Evolutionary conservation across 768 basidiomycete species (phyloP).

Genomic region (Rhodotorula paludigena): DNA sequence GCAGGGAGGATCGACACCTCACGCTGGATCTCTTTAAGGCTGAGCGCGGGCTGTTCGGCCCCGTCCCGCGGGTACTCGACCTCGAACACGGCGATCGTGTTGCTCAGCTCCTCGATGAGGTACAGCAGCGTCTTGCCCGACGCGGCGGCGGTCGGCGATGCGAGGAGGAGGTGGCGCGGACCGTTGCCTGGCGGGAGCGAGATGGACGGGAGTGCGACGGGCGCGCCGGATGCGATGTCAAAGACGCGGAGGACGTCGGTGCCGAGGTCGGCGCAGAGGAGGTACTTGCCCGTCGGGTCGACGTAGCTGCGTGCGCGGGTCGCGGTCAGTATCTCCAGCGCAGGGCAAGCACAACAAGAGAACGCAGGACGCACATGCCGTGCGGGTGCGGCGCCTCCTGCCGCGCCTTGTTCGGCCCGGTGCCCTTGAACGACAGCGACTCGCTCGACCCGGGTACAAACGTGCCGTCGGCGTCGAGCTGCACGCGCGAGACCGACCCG

Average conservation of each 20-base stretch:
- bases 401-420: slow-evolving; percentile 22
- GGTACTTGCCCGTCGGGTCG: slow-evolving; percentile 28
- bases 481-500: background rate
- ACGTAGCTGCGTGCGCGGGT: slow-evolving; percentile 1
- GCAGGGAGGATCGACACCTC: slow-evolving; percentile 24
- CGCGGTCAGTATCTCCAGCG: background rate
- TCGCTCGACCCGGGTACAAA: background rate
- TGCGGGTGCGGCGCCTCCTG: slow-evolving; percentile 35
- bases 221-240: background rate
- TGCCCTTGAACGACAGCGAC: slow-evolving; percentile 13
- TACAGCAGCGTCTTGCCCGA: slow-evolving; percentile 19
- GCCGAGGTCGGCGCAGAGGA: slow-evolving; percentile 31
- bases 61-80: slow-evolving; percentile 11
- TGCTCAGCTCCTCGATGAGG: slow-evolving; percentile 29
- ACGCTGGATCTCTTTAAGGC: slow-evolving; percentile 13
- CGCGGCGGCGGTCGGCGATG: background rate
- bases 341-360: background rate
- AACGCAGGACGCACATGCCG: slow-evolving; percentile 12
- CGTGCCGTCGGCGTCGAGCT: slow-evolving; percentile 12
- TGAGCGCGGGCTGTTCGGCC: background rate
- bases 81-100: slow-evolving; percentile 21
- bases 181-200: slow-evolving; percentile 13
- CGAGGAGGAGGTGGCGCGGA: slow-evolving; percentile 29
- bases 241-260: slow-evolving; percentile 23
- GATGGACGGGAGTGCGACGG: slow-evolving; percentile 2